A percentile compares a stretch with the other conserved stretches of the same genome.
These are phyloP conservation scores for Ceratocystis smalleyi DNA, from an alignment of 2,329 filamentous ascomycete species.

Conservation along the genomic window DNA sequence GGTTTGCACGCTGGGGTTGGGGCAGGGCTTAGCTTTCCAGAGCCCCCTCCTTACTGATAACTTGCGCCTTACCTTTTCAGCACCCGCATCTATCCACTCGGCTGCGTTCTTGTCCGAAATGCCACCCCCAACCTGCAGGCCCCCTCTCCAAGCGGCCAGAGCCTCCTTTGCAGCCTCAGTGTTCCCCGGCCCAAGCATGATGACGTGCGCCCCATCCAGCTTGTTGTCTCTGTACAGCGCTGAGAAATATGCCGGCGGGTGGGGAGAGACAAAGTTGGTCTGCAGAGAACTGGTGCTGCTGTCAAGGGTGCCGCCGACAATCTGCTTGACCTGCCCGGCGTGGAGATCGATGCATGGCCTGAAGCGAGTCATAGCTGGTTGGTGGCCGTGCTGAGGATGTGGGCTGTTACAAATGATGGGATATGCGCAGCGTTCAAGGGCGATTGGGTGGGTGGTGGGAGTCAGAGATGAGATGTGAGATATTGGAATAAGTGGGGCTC, in stretches of 20 bases:
- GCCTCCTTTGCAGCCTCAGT: conserved; percentile 64
- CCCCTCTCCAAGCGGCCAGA: conserved; percentile 59
- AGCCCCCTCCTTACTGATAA: not conserved
- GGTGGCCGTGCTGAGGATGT: not conserved
- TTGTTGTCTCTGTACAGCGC: conserved; percentile 60
- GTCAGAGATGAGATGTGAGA: not conserved
- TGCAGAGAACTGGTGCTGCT: conserved; percentile 50
- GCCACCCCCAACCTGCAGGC: conserved; percentile 84
- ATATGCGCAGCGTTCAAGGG: not conserved
- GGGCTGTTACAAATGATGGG: not conserved
- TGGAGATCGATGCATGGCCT: conserved; percentile 95
- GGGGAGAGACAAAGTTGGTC: conserved; percentile 82
- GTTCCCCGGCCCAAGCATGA: conserved; percentile 88
- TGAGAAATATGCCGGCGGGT: conserved; percentile 69
- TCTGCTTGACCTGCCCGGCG: conserved; percentile 95
- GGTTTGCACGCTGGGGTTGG: not conserved
- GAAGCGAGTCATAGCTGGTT: conserved; percentile 66
- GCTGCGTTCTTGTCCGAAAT: conserved; percentile 73
- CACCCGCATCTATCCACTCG: conserved; percentile 75
- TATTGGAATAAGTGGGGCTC: not conserved
- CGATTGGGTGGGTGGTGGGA: no score
- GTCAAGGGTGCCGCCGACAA: conserved; percentile 85
- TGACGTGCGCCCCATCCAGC: conserved; percentile 74
- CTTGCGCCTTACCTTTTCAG: conserved; percentile 56
- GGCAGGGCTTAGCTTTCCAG: not conserved